Percentiles rank a stretch among this genome's conserved stretches.
Evolutionary conservation across 306 rosid species (phyloP).

Genomic region (Spatholobus suberectus): DNA sequence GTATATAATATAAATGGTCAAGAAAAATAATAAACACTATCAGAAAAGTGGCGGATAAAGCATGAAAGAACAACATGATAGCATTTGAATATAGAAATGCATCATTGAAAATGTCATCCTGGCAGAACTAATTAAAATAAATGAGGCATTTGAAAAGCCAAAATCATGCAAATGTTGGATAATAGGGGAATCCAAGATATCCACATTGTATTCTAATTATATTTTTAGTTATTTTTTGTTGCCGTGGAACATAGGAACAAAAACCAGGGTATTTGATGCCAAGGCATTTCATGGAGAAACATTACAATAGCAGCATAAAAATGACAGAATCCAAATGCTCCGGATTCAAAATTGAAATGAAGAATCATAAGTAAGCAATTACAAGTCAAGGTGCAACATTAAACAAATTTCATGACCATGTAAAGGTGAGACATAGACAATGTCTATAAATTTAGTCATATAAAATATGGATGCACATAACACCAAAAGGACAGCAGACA

Average conservation of each 20-base stretch:
- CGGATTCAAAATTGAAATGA: neutral
- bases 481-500: neutral
- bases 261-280: neutral
- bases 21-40: neutral
- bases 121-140: neutral
- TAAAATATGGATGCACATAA: neutral
- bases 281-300: neutral
- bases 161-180: constrained; percentile 5
- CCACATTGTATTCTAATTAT: neutral
- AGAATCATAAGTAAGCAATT: neutral
- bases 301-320: neutral
- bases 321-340: neutral
- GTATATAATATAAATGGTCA: neutral
- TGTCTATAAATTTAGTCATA: neutral
- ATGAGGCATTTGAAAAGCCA: neutral
- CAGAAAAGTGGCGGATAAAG: neutral
- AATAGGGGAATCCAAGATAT: constrained; percentile 4
- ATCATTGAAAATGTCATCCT: neutral
- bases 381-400: neutral
- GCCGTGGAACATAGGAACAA: neutral
- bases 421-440: neutral
- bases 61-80: neutral
- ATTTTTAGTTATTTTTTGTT: neutral
- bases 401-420: neutral
- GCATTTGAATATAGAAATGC: neutral